These are phyloP conservation scores for Lyophyllum semitale DNA, from an alignment of 768 basidiomycete species.

Conservation along the genomic window DNA sequence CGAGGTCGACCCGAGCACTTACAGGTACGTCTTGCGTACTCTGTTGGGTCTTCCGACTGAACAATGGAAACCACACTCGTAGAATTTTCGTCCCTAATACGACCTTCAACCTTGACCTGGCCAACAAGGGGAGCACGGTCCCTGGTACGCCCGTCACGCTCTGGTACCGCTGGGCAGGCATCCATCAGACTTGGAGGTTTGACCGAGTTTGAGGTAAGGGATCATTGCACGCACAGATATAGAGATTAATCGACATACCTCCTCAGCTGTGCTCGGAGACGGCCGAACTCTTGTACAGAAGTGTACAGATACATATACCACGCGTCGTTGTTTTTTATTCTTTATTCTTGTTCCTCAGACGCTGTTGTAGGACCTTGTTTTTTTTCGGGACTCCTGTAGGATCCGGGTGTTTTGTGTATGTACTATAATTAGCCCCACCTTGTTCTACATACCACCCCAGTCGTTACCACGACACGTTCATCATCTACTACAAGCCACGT, in stretches of 20 bases:
- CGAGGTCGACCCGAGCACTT: slow-evolving; percentile 32
- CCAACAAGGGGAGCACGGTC: slow-evolving; percentile 41
- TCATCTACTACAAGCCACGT: background rate
- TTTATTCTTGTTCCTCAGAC: background rate
- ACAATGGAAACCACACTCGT: background rate
- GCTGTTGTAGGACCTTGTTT: background rate
- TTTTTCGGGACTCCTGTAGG: background rate
- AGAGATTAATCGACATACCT: background rate
- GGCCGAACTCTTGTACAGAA: background rate
- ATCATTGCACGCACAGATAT: background rate
- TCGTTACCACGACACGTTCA: background rate
- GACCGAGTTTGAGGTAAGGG: slow-evolving; percentile 23
- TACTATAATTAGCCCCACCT: background rate
- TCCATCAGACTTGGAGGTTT: slow-evolving; percentile 58
- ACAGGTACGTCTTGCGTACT: slow-evolving; percentile 40
- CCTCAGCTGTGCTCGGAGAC: background rate
- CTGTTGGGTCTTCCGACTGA: background rate
- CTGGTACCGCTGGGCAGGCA: slow-evolving; percentile 50
- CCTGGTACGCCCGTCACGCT: slow-evolving; percentile 47
- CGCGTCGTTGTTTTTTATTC: background rate
- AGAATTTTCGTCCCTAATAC: slow-evolving; percentile 52
- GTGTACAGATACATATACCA: background rate
- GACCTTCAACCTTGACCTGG: slow-evolving; percentile 47
- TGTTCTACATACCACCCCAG: background rate
- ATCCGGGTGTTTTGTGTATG: background rate